Percentiles rank a stretch among this genome's conserved stretches.
These are phyloP conservation scores for Pugionium dolabratum DNA, from an alignment of 345 rosid genomes.

Conservation along the genomic window DNA sequence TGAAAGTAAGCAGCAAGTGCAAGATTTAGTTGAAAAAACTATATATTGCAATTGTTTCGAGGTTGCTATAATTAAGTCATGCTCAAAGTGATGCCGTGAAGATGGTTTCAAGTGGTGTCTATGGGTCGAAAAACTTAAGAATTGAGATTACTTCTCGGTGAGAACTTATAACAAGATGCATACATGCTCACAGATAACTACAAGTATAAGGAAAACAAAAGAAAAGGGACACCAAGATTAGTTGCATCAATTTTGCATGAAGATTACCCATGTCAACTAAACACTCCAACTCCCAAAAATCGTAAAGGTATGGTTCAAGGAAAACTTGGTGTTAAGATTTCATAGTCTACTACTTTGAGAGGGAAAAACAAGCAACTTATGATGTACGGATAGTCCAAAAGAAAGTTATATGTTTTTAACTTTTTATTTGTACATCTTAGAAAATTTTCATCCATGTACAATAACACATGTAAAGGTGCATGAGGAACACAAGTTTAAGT, in stretches of 20 bases:
- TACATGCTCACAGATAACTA: neutral
- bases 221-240: neutral
- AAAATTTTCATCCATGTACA: neutral
- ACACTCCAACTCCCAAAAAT: neutral
- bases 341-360: neutral
- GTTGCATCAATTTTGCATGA: neutral
- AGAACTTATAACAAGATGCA: neutral
- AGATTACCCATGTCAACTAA: neutral
- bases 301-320: neutral
- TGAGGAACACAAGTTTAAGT: neutral
- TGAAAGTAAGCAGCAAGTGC: neutral
- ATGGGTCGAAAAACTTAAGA: neutral
- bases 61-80: neutral
- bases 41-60: neutral
- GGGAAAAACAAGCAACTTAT: neutral
- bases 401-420: neutral
- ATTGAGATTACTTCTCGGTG: neutral
- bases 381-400: neutral
- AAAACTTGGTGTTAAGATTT: neutral
- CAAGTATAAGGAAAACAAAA: neutral
- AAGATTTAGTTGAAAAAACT: neutral
- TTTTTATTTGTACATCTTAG: neutral
- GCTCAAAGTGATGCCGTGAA: too few species aligned
- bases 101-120: neutral
- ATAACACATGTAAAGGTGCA: too few species aligned